phyloP scores from a whole-genome alignment of 345 rosid genomes.

The Lepidium africanum region DNA sequence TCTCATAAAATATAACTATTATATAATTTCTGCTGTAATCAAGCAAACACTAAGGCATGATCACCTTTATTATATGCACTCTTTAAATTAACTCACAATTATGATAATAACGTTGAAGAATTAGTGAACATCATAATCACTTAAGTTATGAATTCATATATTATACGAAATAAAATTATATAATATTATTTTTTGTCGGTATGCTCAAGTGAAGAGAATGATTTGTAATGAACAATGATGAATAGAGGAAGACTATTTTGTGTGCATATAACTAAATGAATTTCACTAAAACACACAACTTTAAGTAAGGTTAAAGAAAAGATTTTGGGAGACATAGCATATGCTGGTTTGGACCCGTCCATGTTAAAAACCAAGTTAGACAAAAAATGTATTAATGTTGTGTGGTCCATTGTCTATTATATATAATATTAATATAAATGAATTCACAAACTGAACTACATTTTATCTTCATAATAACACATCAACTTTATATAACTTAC shows the following conservation, averaged over 20 bases:
- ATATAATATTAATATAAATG: too few species aligned
- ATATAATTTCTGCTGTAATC: background rate
- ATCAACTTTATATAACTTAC: too few species aligned
- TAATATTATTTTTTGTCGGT: background rate
- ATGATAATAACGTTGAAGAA: too few species aligned
- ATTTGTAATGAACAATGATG: constrained; percentile 5
- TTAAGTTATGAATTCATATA: background rate
- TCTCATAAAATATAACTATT: background rate
- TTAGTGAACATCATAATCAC: constrained; percentile 15
- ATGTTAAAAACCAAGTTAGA: constrained; percentile 9
- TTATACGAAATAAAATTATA: background rate
- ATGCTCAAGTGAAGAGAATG: constrained; percentile 4
- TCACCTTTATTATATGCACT: too few species aligned
- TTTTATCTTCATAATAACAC: too few species aligned
- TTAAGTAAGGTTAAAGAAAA: background rate
- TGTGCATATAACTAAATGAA: background rate
- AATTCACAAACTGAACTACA: too few species aligned
- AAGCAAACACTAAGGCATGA: background rate
- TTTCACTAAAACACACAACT: background rate
- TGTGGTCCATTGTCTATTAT: background rate
- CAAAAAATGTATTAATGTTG: background rate
- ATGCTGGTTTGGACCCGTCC: constrained; percentile 16
- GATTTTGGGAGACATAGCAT: constrained; percentile 10
- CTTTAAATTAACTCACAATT: too few species aligned
- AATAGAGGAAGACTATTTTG: constrained; percentile 2